Percentiles rank a stretch among this genome's conserved stretches.
Evolutionary conservation across 148 eudicot species (phyloP).

Genomic region (Gaultheria prostrata): DNA sequence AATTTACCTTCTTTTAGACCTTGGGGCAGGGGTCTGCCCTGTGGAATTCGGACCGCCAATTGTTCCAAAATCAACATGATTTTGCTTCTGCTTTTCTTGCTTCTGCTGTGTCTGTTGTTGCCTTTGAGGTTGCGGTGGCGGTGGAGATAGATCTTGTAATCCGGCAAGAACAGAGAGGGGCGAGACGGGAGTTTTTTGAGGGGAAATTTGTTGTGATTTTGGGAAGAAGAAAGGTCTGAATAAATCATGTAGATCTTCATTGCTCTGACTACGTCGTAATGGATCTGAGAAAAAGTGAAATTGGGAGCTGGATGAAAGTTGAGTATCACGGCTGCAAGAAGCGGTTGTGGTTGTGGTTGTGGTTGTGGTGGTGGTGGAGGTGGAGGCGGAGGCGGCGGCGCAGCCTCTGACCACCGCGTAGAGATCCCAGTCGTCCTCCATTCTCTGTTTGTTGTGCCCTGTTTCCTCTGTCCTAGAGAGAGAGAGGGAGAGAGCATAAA

Average conservation of each 20-base stretch:
- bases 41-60: background rate
- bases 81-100: constrained; percentile 9
- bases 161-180: constrained; percentile 42
- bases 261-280: constrained; percentile 12
- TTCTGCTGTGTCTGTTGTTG: background rate
- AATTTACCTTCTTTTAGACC: constrained; percentile 67
- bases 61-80: constrained; percentile 19
- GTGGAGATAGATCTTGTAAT: constrained; percentile 31
- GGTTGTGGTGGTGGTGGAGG: constrained; percentile 26
- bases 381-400: constrained; percentile 38
- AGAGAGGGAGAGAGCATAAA: background rate
- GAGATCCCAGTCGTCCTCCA: constrained; percentile 82
- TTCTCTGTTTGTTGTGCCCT: constrained; percentile 13
- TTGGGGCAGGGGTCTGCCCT: constrained; percentile 12
- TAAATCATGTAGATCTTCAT: constrained; percentile 39
- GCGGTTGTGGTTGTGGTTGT: constrained; percentile 27
- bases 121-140: background rate
- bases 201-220: constrained; percentile 22
- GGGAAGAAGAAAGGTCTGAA: constrained; percentile 38
- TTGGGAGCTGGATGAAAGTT: background rate
- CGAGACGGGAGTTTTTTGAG: constrained; percentile 28
- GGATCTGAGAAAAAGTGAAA: constrained; percentile 33
- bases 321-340: constrained; percentile 29
- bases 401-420: constrained; percentile 80
- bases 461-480: background rate